phyloP scores from a whole-genome alignment of 2,329 filamentous ascomycete genomes.

The Claviceps sp. region DNA sequence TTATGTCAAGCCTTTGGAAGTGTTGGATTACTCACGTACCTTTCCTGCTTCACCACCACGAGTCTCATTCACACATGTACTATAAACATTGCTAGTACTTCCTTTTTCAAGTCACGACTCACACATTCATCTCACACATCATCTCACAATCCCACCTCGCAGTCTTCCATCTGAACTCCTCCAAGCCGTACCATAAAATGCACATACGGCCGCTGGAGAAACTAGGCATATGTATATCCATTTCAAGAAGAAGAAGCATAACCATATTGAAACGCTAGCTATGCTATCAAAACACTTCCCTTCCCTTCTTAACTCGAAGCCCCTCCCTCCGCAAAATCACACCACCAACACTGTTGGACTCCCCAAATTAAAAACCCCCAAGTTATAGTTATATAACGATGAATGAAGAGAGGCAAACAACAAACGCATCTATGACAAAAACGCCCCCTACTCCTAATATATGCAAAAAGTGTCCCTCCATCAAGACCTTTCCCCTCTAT shows the following conservation, averaged over 20 bases:
- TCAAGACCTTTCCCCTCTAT: background rate
- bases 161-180: no score
- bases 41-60: no score
- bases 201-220: no score
- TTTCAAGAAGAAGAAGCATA: background rate
- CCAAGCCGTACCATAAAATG: no score
- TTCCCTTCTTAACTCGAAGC: background rate
- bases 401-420: background rate
- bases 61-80: no score
- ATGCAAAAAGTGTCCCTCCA: background rate
- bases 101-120: no score
- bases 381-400: background rate
- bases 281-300: constrained; percentile 7
- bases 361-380: background rate
- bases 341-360: background rate
- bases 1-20: no score
- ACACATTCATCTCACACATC: no score
- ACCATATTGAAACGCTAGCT: constrained; percentile 1
- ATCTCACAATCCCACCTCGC: no score
- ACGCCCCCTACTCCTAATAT: background rate
- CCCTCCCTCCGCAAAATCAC: background rate
- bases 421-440: background rate
- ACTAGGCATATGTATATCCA: no score
- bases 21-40: no score
- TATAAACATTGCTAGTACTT: no score